These are phyloP conservation scores for Vanilla planifolia DNA, from an alignment of 106 monocot genomes.

Conservation along the genomic window DNA sequence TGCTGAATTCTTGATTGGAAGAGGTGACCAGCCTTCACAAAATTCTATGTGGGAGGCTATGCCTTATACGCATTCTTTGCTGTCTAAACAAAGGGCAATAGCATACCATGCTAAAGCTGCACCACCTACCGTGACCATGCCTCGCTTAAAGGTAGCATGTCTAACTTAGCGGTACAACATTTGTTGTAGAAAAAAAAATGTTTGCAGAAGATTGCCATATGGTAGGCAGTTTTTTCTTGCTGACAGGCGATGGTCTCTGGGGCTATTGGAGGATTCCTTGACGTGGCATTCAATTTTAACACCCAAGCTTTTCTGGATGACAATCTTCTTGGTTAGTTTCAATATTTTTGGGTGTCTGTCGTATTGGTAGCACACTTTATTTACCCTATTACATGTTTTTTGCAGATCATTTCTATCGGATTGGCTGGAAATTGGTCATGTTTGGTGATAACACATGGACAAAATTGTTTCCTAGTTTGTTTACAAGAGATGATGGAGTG, in stretches of 20 bases:
- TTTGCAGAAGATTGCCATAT: not conserved
- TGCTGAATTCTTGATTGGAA: constrained; percentile 90
- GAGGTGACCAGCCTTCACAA: constrained; percentile 38
- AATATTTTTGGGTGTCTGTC: not conserved
- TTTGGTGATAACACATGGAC: constrained; percentile 98
- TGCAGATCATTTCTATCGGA: constrained; percentile 77
- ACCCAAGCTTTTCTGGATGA: constrained; percentile 86
- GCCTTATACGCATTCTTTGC: constrained; percentile 82
- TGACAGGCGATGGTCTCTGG: constrained; percentile 95
- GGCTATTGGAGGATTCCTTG: constrained; percentile 85
- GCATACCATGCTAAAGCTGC: constrained; percentile 95
- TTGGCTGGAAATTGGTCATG: constrained; percentile 91
- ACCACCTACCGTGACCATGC: constrained; percentile 98
- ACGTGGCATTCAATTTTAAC: constrained; percentile 96
- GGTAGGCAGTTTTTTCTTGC: not conserved
- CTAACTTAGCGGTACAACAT: constrained; percentile 62
- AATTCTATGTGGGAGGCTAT: constrained; percentile 59
- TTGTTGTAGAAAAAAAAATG: not conserved
- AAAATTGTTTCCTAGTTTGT: constrained; percentile 84
- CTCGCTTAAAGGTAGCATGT: constrained; percentile 95
- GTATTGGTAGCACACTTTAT: not conserved
- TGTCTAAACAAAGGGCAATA: constrained; percentile 49
- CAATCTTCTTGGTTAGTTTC: constrained; percentile 78
- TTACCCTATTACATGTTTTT: constrained; percentile 5
- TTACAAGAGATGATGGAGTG: constrained; percentile 94